Evolutionary conservation across 345 rosid species (phyloP).

Genomic region (Microthlaspi erraticum): DNA sequence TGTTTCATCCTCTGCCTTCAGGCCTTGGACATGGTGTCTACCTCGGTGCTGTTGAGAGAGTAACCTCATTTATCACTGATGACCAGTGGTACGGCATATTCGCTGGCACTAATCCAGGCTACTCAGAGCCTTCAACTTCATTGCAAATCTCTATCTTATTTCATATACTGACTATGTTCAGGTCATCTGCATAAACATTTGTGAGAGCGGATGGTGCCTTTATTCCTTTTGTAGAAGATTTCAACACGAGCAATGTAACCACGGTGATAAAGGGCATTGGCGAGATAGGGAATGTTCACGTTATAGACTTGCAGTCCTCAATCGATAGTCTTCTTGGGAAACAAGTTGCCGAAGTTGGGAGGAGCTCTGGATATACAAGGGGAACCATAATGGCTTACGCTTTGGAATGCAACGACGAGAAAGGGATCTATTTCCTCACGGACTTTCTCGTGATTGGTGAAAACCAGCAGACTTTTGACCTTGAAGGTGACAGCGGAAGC

Average conservation of each 20-base stretch:
- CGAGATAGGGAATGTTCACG: conserved; percentile 63
- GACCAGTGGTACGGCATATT: conserved; percentile 90
- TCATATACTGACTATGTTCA: conserved; percentile 5
- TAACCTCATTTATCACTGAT: conserved; percentile 86
- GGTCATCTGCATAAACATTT: conserved; percentile 63
- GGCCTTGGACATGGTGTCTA: conserved; percentile 87
- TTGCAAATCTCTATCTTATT: conserved; percentile 3
- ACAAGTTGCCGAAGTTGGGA: conserved; percentile 80
- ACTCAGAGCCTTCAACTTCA: conserved; percentile 28
- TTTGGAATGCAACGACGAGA: conserved; percentile 85
- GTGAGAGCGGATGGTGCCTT: conserved; percentile 90
- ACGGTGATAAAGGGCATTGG: conserved; percentile 73
- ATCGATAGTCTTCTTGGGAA: conserved; percentile 66
- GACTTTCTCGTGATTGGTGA: conserved; percentile 86
- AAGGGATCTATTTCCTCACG: conserved; percentile 82
- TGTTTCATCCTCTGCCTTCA: conserved; percentile 92
- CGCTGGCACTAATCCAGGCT: conserved; percentile 85
- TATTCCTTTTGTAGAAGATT: conserved; percentile 79
- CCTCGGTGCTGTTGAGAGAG: conserved; percentile 87
- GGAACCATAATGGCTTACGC: conserved; percentile 84
- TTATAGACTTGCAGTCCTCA: conserved; percentile 74
- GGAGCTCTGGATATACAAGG: conserved; percentile 77
- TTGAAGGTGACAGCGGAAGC: conserved; percentile 89
- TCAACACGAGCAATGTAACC: conserved; percentile 61
- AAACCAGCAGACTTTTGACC: conserved; percentile 78